phyloP scores from a whole-genome alignment of 495 filamentous ascomycete genomes.

The Aspergillus saccharolyticus region DNA sequence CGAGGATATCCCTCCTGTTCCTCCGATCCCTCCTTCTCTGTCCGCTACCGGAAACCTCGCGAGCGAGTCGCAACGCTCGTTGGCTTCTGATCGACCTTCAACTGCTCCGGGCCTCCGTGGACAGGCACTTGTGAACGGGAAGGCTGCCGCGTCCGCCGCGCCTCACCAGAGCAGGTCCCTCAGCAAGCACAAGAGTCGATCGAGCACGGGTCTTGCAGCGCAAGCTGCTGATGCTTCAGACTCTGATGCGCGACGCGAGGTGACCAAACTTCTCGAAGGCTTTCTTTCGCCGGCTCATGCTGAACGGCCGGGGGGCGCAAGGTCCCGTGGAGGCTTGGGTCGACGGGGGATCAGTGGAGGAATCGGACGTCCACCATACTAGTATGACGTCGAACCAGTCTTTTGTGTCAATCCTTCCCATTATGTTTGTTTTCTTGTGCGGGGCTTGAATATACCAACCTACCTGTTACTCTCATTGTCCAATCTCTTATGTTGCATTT shows the following conservation, averaged over 20 bases:
- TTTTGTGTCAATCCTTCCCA: background rate
- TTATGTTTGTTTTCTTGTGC: slow-evolving; percentile 6
- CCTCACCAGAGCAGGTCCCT: slow-evolving; percentile 25
- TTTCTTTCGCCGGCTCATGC: slow-evolving; percentile 29
- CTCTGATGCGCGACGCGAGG: slow-evolving; percentile 25
- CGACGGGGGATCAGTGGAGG: slow-evolving; percentile 28
- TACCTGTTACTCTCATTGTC: background rate
- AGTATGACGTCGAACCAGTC: too few relatives aligned
- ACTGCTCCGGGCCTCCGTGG: slow-evolving; percentile 31
- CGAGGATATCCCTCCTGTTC: slow-evolving; percentile 39
- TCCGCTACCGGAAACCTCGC: slow-evolving; percentile 35
- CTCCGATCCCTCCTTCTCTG: slow-evolving; percentile 37
- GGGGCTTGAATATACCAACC: background rate
- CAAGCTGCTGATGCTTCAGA: slow-evolving; percentile 20
- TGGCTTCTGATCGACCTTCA: slow-evolving; percentile 33
- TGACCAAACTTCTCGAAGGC: slow-evolving; percentile 36
- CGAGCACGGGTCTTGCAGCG: slow-evolving; percentile 31
- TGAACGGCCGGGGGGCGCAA: slow-evolving; percentile 3
- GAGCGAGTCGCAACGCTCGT: slow-evolving; percentile 34
- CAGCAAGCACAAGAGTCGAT: slow-evolving; percentile 35
- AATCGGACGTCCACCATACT: slow-evolving; percentile 44
- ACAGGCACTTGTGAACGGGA: slow-evolving; percentile 22
- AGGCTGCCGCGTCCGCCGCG: slow-evolving; percentile 11
- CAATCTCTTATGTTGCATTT: slow-evolving; percentile 1
- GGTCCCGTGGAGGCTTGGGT: slow-evolving; percentile 13